A percentile compares a stretch with the other conserved stretches of the same genome.
phyloP scores from a whole-genome alignment of 805 yeast genomes.

The Ogataea ramenticola region DNA sequence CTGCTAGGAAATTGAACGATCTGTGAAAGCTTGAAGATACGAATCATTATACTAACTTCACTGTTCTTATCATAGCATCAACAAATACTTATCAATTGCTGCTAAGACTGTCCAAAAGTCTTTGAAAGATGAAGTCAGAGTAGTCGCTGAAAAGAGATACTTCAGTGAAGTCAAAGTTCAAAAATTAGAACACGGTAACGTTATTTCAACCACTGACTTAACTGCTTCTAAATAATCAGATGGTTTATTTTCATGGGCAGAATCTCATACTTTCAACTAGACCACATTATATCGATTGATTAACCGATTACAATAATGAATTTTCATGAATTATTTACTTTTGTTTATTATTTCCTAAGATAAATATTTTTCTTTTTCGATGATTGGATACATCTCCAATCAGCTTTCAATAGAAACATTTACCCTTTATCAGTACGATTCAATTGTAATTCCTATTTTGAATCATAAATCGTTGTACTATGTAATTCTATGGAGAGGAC shows the following conservation, averaged over 20 bases:
- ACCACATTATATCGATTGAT: background rate
- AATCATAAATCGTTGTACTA: no score
- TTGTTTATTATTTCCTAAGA: background rate
- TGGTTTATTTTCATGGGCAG: background rate
- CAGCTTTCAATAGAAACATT: no score
- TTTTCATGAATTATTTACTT: background rate
- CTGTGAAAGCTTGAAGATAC: no score
- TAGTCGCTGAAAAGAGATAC: slow-evolving; percentile 65
- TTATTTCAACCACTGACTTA: slow-evolving; percentile 19
- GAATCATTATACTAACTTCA: no score
- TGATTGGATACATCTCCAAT: no score
- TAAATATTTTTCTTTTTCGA: background rate
- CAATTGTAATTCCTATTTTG: no score
- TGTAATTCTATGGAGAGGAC: no score
- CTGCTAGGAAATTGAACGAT: no score
- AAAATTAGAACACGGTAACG: slow-evolving; percentile 63
- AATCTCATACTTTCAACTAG: background rate
- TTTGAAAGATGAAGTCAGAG: slow-evolving; percentile 79
- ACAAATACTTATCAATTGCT: slow-evolving; percentile 85
- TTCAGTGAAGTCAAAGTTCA: slow-evolving; percentile 66
- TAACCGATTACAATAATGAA: background rate
- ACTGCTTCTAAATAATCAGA: background rate
- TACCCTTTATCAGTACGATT: no score
- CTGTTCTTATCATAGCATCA: slow-evolving; percentile 38
- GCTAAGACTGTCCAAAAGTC: slow-evolving; percentile 85